These are phyloP conservation scores for Adansonia madagascariensis DNA, from an alignment of 441 rosid genomes.

Conservation along the genomic window DNA sequence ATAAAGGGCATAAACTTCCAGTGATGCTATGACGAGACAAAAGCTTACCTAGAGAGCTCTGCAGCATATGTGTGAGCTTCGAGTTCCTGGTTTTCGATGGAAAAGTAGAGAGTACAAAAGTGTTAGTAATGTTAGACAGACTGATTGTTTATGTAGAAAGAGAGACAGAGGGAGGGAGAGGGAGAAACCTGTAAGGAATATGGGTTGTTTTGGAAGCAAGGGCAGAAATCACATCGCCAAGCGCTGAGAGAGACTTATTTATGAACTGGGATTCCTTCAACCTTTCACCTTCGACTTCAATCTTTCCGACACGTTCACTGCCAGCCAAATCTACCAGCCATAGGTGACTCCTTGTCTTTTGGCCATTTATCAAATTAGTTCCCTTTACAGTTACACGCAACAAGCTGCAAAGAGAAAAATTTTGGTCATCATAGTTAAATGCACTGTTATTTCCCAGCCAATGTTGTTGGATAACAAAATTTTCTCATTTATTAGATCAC, in stretches of 20 bases:
- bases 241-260: constrained; percentile 89
- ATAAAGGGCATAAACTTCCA: background rate
- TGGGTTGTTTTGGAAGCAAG: constrained; percentile 89
- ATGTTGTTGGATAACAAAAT: background rate
- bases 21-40: background rate
- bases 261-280: constrained; percentile 92
- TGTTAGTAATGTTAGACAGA: constrained; percentile 2
- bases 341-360: constrained; percentile 81
- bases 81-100: constrained; percentile 66
- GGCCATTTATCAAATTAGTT: constrained; percentile 72
- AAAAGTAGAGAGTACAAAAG: constrained; percentile 21
- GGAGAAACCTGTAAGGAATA: constrained; percentile 77
- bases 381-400: constrained; percentile 86
- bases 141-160: background rate
- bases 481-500: background rate
- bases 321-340: constrained; percentile 99
- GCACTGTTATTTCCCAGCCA: constrained; percentile 1
- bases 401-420: constrained; percentile 52
- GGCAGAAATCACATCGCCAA: constrained; percentile 88
- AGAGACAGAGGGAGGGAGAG: constrained; percentile 25
- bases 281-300: constrained; percentile 92
- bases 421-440: constrained; percentile 8
- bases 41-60: constrained; percentile 82
- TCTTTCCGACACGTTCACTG: constrained; percentile 92
- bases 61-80: constrained; percentile 93